Base-by-base conservation (phyloP, 2,329 filamentous ascomycete genomes). In the Beauveria australis region DNA sequence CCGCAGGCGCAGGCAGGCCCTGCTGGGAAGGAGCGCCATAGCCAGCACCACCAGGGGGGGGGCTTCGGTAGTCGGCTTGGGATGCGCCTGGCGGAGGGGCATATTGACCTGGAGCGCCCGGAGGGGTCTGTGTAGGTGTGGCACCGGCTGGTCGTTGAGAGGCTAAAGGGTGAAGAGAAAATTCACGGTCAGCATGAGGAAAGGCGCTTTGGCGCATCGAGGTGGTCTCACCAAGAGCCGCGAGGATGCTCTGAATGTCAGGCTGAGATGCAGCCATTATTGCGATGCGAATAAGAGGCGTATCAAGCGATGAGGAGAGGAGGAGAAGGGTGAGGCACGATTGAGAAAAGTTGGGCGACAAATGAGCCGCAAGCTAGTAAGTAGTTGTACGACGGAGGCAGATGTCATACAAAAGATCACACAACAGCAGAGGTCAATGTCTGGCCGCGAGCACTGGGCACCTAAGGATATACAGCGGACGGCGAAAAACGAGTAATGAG, bases 1-100 rank as follows among this genome's bases (percentile, higher is more conserved):
- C 82, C 6, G 87, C 84, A 2, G 89, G 89, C 66, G 86, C 86
- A 3, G 89, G 88, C 33, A 88, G 76, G 33, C 74, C 71, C 67
- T 79, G 84, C 61, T 73, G 66, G 55, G 72, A 63, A 60, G 48
- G 53, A 46, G 67, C 68, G 62, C 77, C 74, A 59, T 76, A 73
- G 19, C 69, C 66, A 30, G 28, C n/a, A 48, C 75, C 70, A 41
- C 74, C 71, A 14, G 67, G 70, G 46, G 71, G 71, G n/a, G 76
- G 72, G 53, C 74, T 73, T 64, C 77, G 75, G 64, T 74, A 71
- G 22, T 67, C 65, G 22, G 43, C 22, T 9, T 58, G 55, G 7
- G 73, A 69, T 57, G 73, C 73, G 28, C 69, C 69, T 46, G 70
- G 74, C 37, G 70, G 74, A 41, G 75, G 71, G 63, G 75, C 71